These are phyloP conservation scores for Akanthomyces lecanii DNA, from an alignment of 2,329 filamentous ascomycete species.

Conservation along the genomic window DNA sequence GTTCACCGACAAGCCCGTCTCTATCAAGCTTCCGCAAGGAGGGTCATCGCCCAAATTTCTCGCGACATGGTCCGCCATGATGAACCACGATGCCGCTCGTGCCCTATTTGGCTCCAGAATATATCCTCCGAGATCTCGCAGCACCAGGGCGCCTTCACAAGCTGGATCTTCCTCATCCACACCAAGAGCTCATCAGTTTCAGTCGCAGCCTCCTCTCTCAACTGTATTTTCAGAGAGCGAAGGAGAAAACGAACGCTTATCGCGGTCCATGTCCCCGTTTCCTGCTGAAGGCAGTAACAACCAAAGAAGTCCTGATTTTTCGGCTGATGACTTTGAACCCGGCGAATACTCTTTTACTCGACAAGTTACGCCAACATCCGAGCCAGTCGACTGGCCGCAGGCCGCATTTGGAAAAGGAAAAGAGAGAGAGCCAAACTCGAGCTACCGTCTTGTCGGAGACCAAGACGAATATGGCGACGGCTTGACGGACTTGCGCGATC, in stretches of 20 bases:
- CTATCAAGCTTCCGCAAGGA: conserved; percentile 40
- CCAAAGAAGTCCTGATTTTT: neutral
- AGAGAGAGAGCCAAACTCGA: conserved; percentile 32
- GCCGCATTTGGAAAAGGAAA: conserved; percentile 39
- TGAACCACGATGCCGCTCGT: conserved; percentile 44
- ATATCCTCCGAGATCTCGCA: conserved; percentile 12
- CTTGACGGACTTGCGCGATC: conserved; percentile 54
- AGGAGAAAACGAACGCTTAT: conserved; percentile 44
- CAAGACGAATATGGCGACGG: conserved; percentile 63
- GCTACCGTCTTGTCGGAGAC: conserved; percentile 47
- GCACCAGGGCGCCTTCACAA: neutral
- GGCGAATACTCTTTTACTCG: neutral
- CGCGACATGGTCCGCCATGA: conserved; percentile 52
- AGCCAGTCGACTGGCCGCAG: conserved; percentile 48
- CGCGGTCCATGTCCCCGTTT: conserved; percentile 43
- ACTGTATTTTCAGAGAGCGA: conserved; percentile 62
- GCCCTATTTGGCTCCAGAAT: conserved; percentile 27
- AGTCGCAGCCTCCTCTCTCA: conserved; percentile 62
- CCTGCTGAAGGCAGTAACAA: neutral
- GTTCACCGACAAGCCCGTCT: conserved; percentile 38
- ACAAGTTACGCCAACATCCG: conserved; percentile 30
- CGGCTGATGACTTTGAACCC: neutral
- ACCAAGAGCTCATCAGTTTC: conserved; percentile 41
- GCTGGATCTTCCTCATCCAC: neutral
- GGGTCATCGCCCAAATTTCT: conserved; percentile 50